Conservation (phyloP, 176 grass and related monocot species). For the Triticum urartu region DNA sequence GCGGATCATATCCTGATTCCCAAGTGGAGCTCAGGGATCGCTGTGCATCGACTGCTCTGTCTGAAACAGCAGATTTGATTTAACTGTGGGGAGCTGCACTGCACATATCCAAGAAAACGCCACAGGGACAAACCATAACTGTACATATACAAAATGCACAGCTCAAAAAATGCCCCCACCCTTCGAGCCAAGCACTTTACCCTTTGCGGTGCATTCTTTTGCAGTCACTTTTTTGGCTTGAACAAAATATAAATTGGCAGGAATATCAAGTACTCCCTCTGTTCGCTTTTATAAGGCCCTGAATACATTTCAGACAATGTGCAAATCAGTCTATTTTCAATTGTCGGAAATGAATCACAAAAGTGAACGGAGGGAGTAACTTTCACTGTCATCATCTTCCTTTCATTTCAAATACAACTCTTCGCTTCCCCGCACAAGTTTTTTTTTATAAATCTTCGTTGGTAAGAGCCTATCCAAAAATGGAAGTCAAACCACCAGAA, state of each 20-base stretch:
- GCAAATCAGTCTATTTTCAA: no score
- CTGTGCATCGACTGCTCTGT: background rate
- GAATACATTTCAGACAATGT: no score
- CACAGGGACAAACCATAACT: background rate
- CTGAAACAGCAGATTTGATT: slow-evolving; percentile 3
- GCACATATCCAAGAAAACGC: background rate
- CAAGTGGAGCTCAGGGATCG: background rate
- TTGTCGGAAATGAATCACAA: no score
- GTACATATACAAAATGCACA: background rate
- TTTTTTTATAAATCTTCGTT: background rate
- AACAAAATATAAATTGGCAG: background rate
- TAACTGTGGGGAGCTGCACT: background rate
- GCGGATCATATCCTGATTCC: background rate
- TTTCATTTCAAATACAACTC: background rate
- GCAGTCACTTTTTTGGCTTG: background rate
- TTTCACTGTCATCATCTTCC: background rate
- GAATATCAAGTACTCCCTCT: background rate
- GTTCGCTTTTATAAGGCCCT: no score
- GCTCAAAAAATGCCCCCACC: background rate
- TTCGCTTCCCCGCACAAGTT: no score
- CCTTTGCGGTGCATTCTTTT: background rate
- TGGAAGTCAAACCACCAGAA: background rate
- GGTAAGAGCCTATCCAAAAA: background rate
- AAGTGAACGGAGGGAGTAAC: background rate
- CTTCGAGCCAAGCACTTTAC: background rate